A percentile compares a stretch with the other conserved stretches of the same genome.
phyloP scores from a whole-genome alignment of 192 early-diverging fungal species.

The Rhizophagus clarus region DNA sequence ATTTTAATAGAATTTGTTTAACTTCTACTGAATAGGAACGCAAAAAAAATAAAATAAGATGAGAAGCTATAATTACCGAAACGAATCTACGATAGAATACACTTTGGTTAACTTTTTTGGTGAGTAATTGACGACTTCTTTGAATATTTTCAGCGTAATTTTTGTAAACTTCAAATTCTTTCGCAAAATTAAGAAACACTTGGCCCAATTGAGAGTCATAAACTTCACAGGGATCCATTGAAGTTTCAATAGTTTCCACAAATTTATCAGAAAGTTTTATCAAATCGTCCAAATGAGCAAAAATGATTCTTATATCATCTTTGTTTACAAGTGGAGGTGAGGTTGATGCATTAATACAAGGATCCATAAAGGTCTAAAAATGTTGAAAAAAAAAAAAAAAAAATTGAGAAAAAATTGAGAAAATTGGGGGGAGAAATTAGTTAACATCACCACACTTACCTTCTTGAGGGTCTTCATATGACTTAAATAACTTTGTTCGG shows the following conservation, averaged over 20 bases:
- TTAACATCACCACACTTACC: constrained; percentile 29
- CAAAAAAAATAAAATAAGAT: background rate
- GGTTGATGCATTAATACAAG: constrained; percentile 35
- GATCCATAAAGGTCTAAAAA: constrained; percentile 47
- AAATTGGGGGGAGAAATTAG: no score
- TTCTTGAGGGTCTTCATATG: constrained; percentile 45
- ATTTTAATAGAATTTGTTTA: background rate
- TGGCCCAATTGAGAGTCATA: constrained; percentile 32
- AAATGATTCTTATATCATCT: constrained; percentile 41
- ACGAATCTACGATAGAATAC: constrained; percentile 39
- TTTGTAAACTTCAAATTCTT: constrained; percentile 43
- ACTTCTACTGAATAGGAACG: background rate
- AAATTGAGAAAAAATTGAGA: background rate
- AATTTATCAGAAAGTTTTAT: constrained; percentile 39
- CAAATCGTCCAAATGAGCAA: constrained; percentile 41
- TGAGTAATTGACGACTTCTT: constrained; percentile 32
- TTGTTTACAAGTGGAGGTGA: constrained; percentile 38
- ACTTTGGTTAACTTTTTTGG: constrained; percentile 35
- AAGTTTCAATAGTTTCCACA: constrained; percentile 28
- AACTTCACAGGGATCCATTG: constrained; percentile 6
- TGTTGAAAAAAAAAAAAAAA: background rate
- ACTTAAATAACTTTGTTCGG: constrained; percentile 44
- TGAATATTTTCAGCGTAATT: constrained; percentile 42
- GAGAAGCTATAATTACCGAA: constrained; percentile 28
- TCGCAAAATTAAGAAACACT: constrained; percentile 37